A percentile compares a stretch with the other conserved stretches of the same genome.
Evolutionary conservation across 768 basidiomycete species (phyloP).

Genomic region (Auriscalpium orientale): DNA sequence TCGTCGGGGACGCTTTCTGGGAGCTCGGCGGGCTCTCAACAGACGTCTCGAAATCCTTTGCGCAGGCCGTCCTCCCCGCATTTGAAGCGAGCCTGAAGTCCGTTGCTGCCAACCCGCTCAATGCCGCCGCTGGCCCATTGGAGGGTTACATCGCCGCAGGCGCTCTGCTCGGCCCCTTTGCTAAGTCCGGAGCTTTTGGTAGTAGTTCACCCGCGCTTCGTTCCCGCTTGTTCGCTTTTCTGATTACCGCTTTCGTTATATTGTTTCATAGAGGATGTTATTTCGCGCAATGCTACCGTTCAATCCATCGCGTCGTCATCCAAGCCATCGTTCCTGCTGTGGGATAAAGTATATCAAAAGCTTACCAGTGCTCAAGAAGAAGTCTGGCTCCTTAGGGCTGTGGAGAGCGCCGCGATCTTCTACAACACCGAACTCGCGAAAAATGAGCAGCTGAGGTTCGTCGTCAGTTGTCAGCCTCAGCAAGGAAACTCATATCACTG

Average conservation of each 20-base stretch:
- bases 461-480: constrained; percentile 1
- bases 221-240: constrained; percentile 4
- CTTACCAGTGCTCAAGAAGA: constrained; percentile 54
- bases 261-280: constrained; percentile 34
- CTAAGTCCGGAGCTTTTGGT: constrained; percentile 48
- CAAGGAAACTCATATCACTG: not conserved
- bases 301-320: constrained; percentile 38
- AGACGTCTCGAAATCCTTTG: constrained; percentile 42
- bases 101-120: constrained; percentile 53
- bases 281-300: constrained; percentile 41
- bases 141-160: constrained; percentile 81
- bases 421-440: constrained; percentile 45
- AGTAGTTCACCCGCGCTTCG: constrained; percentile 19
- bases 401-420: constrained; percentile 40
- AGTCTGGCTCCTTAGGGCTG: constrained; percentile 66
- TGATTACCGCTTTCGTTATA: constrained; percentile 6
- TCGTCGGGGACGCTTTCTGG: constrained; percentile 59
- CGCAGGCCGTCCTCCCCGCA: constrained; percentile 45
- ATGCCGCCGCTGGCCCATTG: constrained; percentile 54
- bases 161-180: constrained; percentile 55
- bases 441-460: constrained; percentile 50
- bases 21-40: constrained; percentile 31
- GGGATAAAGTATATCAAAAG: constrained; percentile 84
- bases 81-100: constrained; percentile 68
- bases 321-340: constrained; percentile 82